Evolutionary conservation across 352 stramenopile genomes (phyloP).

Genomic region (Globisporangium cederbergense): DNA sequence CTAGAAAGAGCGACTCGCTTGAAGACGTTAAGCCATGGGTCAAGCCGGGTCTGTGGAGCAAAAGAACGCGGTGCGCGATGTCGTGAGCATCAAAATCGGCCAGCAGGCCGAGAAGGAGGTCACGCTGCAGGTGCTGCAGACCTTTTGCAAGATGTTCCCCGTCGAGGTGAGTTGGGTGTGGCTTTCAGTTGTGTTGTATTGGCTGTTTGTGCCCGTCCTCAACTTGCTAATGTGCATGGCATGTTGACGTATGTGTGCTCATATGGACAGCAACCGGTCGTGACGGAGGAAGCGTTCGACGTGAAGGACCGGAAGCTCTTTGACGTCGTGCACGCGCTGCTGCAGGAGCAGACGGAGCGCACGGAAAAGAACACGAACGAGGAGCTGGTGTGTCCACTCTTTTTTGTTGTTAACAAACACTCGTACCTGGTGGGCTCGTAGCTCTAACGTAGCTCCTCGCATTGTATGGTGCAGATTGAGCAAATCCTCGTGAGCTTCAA

Average conservation of each 20-base stretch:
- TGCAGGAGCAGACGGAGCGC: conserved; percentile 63
- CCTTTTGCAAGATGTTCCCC: conserved; percentile 78
- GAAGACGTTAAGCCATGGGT: conserved; percentile 36
- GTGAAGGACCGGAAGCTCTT: conserved; percentile 81
- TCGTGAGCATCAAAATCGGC: conserved; percentile 55
- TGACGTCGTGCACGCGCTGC: conserved; percentile 60
- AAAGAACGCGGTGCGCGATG: conserved; percentile 72
- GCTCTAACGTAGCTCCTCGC: conserved; percentile 1
- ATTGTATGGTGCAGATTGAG: conserved; percentile 38
- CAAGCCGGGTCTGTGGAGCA: conserved; percentile 78
- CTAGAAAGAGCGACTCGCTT: conserved; percentile 7
- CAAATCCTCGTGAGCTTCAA: conserved; percentile 67
- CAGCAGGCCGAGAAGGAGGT: conserved; percentile 32
- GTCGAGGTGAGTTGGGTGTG: conserved; percentile 36
- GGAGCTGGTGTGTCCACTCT: conserved; percentile 33
- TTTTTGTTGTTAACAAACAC: not conserved
- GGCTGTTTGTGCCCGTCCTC: not conserved
- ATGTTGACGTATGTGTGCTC: not conserved
- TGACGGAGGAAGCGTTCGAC: conserved; percentile 35
- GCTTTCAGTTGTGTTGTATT: not conserved
- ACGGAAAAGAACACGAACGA: conserved; percentile 48
- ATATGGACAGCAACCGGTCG: conserved; percentile 22
- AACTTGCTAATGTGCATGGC: not conserved
- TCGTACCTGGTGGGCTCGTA: not conserved
- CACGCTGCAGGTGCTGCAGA: conserved; percentile 55